Conservation (phyloP, 2,329 filamentous ascomycete species). For the Diaporthe citriasiana region DNA sequence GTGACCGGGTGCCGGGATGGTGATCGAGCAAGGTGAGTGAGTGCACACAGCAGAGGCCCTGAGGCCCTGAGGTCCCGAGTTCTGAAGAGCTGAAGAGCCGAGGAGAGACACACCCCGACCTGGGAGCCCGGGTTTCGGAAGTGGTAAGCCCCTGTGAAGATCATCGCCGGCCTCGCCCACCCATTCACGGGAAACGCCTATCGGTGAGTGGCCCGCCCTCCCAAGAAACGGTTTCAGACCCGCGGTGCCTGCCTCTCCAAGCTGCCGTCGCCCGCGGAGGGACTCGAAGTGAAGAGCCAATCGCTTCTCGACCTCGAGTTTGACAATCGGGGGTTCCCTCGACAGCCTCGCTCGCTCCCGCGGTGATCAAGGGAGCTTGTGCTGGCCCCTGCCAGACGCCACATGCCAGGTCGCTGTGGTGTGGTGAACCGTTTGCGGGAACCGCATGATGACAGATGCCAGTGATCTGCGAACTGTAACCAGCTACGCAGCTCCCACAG, state of each 20-base stretch:
- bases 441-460: constrained; percentile 29
- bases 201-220: constrained; percentile 22
- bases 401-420: too few relatives aligned
- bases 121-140: constrained; percentile 25
- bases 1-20: constrained; percentile 1
- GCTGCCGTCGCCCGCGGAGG: constrained; percentile 3
- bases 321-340: constrained; percentile 31
- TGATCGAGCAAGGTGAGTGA: neutral
- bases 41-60: neutral
- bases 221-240: constrained; percentile 23
- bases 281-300: constrained; percentile 22
- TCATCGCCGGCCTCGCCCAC: neutral
- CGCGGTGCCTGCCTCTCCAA: neutral
- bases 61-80: neutral
- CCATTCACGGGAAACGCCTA: constrained; percentile 4
- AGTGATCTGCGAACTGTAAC: constrained; percentile 32
- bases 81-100: too few relatives aligned
- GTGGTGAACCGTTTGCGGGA: constrained; percentile 14
- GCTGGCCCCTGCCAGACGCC: constrained; percentile 8
- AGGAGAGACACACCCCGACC: neutral
- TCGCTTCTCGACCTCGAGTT: constrained; percentile 17
- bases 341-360: constrained; percentile 21
- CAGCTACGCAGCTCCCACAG: neutral
- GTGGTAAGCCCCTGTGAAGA: constrained; percentile 19
- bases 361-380: neutral